Conservation (phyloP, 2,329 filamentous ascomycete species). For the Alternaria angustiovoidea region DNA sequence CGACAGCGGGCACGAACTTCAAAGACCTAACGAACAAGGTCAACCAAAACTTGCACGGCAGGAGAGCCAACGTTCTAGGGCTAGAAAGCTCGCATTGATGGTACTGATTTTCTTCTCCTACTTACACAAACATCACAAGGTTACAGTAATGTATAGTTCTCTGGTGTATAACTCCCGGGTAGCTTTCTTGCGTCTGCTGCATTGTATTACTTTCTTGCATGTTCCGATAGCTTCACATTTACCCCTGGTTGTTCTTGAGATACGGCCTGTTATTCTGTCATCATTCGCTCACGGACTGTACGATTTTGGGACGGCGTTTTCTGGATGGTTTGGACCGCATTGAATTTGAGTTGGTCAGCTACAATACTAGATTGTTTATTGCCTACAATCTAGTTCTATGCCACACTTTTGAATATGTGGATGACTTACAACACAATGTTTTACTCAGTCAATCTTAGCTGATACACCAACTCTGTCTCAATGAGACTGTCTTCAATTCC, state of each 20-base stretch:
- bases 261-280: slow-evolving; percentile 3
- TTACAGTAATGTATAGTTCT: slow-evolving; percentile 45
- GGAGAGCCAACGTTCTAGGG: slow-evolving; percentile 56
- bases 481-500: background rate
- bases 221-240: slow-evolving; percentile 12
- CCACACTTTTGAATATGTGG: background rate
- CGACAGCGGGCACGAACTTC: slow-evolving; percentile 51
- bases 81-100: slow-evolving; percentile 53
- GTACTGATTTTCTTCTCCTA: slow-evolving; percentile 11
- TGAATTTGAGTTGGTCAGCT: slow-evolving; percentile 28
- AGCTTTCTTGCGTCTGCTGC: slow-evolving; percentile 29
- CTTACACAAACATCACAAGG: slow-evolving; percentile 25
- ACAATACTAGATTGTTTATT: background rate
- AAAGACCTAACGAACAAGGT: slow-evolving; percentile 57
- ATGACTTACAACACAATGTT: background rate
- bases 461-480: background rate
- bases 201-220: slow-evolving; percentile 35
- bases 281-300: slow-evolving; percentile 38
- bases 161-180: slow-evolving; percentile 24
- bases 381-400: background rate
- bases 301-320: slow-evolving; percentile 32
- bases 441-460: background rate
- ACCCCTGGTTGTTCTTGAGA: slow-evolving; percentile 12
- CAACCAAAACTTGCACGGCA: slow-evolving; percentile 56
- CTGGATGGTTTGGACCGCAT: slow-evolving; percentile 30